Evolutionary conservation across 1,139 yeast genomes (phyloP).

Genomic region (Pichia sorboxylosa): DNA sequence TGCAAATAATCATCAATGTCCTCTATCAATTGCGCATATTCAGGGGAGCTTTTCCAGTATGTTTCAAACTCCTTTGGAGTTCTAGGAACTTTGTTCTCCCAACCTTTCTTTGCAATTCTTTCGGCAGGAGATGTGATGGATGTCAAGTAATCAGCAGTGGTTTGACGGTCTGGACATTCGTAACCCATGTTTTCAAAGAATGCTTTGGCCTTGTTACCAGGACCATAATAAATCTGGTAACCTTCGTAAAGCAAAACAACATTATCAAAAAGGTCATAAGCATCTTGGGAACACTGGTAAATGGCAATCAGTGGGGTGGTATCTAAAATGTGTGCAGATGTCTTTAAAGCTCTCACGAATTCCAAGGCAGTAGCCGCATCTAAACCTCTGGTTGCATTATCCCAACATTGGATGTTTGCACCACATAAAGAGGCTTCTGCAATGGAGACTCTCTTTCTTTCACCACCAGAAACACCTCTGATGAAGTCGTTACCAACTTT

Average conservation of each 20-base stretch:
- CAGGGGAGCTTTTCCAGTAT: conserved; percentile 35
- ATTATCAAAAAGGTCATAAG: conserved; percentile 67
- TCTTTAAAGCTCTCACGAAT: conserved; percentile 59
- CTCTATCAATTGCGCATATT: conserved; percentile 21
- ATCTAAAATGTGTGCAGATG: conserved; percentile 48
- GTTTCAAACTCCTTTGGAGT: conserved; percentile 34
- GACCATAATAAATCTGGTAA: conserved; percentile 67
- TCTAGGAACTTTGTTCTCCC: conserved; percentile 25
- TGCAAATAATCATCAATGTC: conserved; percentile 27
- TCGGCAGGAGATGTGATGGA: conserved; percentile 67
- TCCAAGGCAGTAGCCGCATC: conserved; percentile 74
- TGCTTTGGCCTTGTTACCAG: conserved; percentile 44
- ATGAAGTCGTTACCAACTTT: conserved; percentile 35
- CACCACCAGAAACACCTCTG: conserved; percentile 40
- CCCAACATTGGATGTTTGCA: conserved; percentile 54
- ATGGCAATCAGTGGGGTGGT: conserved; percentile 68
- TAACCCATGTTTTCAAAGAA: conserved; percentile 63
- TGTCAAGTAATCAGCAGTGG: conserved; percentile 76
- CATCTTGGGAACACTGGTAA: conserved; percentile 76
- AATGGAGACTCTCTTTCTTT: conserved; percentile 36
- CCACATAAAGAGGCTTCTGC: conserved; percentile 54
- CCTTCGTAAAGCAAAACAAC: conserved; percentile 73
- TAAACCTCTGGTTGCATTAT: conserved; percentile 68
- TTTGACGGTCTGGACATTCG: conserved; percentile 65
- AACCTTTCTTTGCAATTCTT: conserved; percentile 45